These are phyloP conservation scores for Cantharellus cinnabarinus DNA, from an alignment of 768 basidiomycete genomes.

Conservation along the genomic window DNA sequence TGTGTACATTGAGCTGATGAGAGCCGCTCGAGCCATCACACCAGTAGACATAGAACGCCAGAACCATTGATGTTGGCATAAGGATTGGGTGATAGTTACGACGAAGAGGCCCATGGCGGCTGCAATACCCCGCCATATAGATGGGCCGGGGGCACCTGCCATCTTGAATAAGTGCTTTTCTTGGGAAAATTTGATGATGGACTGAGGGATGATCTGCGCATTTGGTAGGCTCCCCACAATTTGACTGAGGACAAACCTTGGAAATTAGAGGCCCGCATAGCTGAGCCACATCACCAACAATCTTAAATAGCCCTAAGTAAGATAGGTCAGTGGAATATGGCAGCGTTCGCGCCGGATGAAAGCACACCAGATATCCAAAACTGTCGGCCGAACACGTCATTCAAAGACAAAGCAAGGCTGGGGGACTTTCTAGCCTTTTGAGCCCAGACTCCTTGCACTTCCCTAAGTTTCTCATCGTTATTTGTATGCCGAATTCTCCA, in stretches of 20 bases:
- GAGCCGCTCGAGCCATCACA: constrained; percentile 38
- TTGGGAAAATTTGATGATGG: constrained; percentile 41
- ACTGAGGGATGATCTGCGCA: neutral
- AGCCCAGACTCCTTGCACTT: neutral
- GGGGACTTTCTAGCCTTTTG: neutral
- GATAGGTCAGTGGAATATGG: constrained; percentile 33
- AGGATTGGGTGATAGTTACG: constrained; percentile 29
- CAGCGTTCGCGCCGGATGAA: constrained; percentile 21
- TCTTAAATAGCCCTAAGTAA: constrained; percentile 25
- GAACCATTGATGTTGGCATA: constrained; percentile 56
- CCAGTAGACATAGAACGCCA: constrained; percentile 50
- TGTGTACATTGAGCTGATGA: constrained; percentile 53
- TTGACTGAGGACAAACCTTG: constrained; percentile 15
- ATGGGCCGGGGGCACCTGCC: constrained; percentile 10
- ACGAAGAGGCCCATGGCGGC: constrained; percentile 36
- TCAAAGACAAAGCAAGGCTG: constrained; percentile 6
- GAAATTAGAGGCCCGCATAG: constrained; percentile 43
- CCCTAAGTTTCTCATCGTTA: neutral
- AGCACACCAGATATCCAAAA: constrained; percentile 12
- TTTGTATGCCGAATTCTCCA: constrained; percentile 5
- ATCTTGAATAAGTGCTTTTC: constrained; percentile 21
- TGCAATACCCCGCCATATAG: constrained; percentile 34
- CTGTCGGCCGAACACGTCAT: constrained; percentile 10
- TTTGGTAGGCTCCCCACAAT: neutral
- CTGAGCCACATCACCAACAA: constrained; percentile 37